These are phyloP conservation scores for Isatis lusitanica DNA, from an alignment of 441 rosid species.

Conservation along the genomic window DNA sequence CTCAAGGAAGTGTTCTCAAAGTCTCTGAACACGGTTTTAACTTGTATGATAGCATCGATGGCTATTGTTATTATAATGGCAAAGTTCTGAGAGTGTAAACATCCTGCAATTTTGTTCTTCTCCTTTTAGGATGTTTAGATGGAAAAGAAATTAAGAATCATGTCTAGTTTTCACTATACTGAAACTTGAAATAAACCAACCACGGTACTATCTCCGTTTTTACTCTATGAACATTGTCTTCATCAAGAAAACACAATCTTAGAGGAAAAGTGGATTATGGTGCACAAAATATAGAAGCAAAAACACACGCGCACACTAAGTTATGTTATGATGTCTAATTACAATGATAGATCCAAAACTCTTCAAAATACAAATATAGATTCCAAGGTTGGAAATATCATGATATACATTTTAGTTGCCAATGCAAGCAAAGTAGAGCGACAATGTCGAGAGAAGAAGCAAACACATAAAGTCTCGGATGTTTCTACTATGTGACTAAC, in stretches of 20 bases:
- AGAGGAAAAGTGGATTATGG: neutral
- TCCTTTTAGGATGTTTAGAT: neutral
- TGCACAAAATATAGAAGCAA: neutral
- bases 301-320: neutral
- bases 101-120: neutral
- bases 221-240: neutral
- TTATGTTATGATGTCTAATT: conserved; percentile 26
- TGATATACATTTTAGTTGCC: conserved; percentile 28
- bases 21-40: neutral
- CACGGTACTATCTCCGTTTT: neutral
- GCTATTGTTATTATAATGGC: neutral
- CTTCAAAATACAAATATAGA: conserved; percentile 21
- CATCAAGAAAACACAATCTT: neutral
- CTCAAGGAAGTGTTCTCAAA: neutral
- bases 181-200: neutral
- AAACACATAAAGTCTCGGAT: conserved; percentile 18
- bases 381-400: conserved; percentile 12
- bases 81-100: neutral
- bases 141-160: neutral
- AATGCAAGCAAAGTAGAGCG: conserved; percentile 30
- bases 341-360: conserved; percentile 20
- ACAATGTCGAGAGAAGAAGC: conserved; percentile 9
- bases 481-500: conserved; percentile 29
- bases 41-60: neutral
- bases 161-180: neutral